A percentile compares a stretch with the other conserved stretches of the same genome.
Conservation (phyloP, 345 rosid species). For the Gossypium rotundifolium region DNA sequence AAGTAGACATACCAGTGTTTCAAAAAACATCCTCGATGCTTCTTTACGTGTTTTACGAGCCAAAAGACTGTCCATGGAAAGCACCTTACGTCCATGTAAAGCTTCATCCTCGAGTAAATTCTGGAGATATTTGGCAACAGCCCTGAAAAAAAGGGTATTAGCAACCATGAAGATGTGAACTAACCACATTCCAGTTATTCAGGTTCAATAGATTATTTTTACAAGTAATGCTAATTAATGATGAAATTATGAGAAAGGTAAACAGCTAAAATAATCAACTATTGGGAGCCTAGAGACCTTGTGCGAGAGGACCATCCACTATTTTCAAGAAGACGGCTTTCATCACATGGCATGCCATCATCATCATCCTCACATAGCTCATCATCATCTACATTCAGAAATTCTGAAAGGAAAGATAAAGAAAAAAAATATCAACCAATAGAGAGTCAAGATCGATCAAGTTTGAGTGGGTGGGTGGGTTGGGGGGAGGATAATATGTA, state of each 20-base stretch:
- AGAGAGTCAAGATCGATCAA: background rate
- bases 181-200: background rate
- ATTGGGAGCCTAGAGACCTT: constrained; percentile 43
- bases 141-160: constrained; percentile 37
- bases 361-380: constrained; percentile 64
- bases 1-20: constrained; percentile 73
- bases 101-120: constrained; percentile 60
- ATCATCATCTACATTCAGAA: constrained; percentile 86
- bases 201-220: background rate
- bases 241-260: background rate
- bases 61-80: constrained; percentile 63
- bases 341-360: constrained; percentile 49
- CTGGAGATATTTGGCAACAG: constrained; percentile 88
- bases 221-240: background rate
- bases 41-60: constrained; percentile 95
- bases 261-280: background rate
- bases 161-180: background rate
- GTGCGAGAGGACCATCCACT: constrained; percentile 99
- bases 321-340: constrained; percentile 64
- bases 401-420: constrained; percentile 37
- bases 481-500: background rate
- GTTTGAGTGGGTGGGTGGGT: background rate
- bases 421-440: background rate
- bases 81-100: constrained; percentile 45
- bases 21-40: constrained; percentile 98